A percentile compares a stretch with the other conserved stretches of the same genome.
Conservation (phyloP, 345 rosid genomes). For the Euphorbia pulcherrima region DNA sequence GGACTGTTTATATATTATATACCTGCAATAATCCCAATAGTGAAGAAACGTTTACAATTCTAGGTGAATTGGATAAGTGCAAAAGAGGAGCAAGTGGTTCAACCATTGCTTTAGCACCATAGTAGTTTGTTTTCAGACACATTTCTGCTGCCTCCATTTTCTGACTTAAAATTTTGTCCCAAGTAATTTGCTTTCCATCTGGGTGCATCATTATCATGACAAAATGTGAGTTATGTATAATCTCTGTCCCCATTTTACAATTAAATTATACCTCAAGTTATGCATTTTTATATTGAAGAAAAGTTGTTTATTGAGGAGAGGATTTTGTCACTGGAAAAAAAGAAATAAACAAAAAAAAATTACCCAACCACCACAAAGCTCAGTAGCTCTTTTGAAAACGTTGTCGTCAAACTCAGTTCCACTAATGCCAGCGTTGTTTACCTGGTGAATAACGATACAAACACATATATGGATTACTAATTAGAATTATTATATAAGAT, state of each 20-base stretch:
- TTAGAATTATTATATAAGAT: no score
- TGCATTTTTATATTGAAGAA: no score
- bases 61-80: conserved; percentile 32
- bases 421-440: conserved; percentile 39
- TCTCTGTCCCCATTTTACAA: no score
- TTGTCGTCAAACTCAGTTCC: conserved; percentile 19
- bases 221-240: no score
- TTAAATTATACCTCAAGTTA: no score
- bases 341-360: neutral
- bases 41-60: conserved; percentile 39
- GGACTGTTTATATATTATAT: no score
- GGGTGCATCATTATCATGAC: conserved; percentile 21
- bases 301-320: no score
- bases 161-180: conserved; percentile 22
- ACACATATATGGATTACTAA: no score
- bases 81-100: conserved; percentile 42
- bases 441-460: conserved; percentile 15
- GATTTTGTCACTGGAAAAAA: no score
- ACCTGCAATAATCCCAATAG: neutral
- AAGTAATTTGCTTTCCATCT: conserved; percentile 5
- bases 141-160: conserved; percentile 25
- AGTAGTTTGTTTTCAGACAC: conserved; percentile 46
- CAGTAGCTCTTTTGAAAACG: conserved; percentile 8
- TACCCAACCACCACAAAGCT: conserved; percentile 13
- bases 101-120: conserved; percentile 32